These are phyloP conservation scores for Vitis hybrid DNA, from an alignment of 177 flowering plant genomes.

Conservation along the genomic window DNA sequence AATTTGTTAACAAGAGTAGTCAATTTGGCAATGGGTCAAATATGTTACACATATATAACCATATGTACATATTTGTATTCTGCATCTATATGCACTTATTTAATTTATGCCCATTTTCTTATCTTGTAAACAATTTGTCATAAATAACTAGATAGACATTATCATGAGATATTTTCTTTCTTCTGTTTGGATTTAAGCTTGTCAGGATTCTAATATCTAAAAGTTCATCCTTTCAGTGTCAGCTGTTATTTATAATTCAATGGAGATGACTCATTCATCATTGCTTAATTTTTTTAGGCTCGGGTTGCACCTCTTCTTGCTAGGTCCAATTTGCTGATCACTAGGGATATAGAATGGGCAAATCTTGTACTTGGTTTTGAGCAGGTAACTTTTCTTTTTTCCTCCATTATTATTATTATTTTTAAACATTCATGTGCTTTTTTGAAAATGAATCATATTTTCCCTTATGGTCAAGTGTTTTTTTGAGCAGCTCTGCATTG, in stretches of 20 bases:
- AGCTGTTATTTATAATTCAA: not conserved
- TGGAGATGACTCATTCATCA: not conserved
- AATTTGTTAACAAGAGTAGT: no score
- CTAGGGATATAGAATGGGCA: constrained; percentile 97
- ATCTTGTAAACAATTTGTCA: not conserved
- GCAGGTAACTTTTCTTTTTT: constrained; percentile 54
- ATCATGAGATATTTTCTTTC: not conserved
- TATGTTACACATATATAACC: no score
- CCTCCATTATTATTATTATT: not conserved
- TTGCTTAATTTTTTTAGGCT: constrained; percentile 40
- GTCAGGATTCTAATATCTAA: not conserved
- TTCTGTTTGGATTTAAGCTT: not conserved
- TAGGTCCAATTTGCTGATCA: constrained; percentile 85
- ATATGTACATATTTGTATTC: no score
- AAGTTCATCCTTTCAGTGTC: not conserved
- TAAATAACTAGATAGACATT: not conserved
- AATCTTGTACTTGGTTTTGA: constrained; percentile 90
- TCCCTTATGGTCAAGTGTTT: no score
- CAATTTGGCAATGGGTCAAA: no score
- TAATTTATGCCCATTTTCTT: not conserved
- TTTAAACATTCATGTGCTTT: no score
- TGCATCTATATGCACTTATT: no score
- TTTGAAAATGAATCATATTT: no score
- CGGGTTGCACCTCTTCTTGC: constrained; percentile 87
- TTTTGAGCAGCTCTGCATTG: no score